Conservation (phyloP, 805 yeast genomes). For the Candida patagonica region DNA sequence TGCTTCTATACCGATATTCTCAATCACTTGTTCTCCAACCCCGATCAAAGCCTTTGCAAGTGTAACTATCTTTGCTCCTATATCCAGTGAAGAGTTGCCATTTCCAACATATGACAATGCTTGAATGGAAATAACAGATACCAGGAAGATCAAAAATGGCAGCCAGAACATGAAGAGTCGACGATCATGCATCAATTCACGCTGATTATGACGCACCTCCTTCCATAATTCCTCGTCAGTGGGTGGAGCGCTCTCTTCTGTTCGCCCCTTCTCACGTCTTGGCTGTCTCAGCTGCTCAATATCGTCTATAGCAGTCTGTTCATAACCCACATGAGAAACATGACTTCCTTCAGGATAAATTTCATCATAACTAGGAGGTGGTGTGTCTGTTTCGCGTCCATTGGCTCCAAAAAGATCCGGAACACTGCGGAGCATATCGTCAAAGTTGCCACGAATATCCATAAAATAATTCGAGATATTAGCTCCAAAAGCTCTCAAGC, state of each 20-base stretch:
- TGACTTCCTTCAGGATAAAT: constrained; percentile 19
- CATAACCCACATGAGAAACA: constrained; percentile 11
- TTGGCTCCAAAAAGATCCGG: constrained; percentile 1
- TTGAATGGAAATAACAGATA: constrained; percentile 26
- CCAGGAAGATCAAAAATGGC: constrained; percentile 48
- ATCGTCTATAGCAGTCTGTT: constrained; percentile 15
- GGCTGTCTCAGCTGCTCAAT: not conserved
- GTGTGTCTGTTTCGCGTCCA: constrained; percentile 1
- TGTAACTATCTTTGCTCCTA: constrained; percentile 6
- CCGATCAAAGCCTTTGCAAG: constrained; percentile 8
- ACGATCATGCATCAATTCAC: constrained; percentile 56
- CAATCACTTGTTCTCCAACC: not conserved
- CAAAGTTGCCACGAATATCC: constrained; percentile 2
- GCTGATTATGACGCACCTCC: constrained; percentile 20
- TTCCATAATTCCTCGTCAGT: constrained; percentile 26
- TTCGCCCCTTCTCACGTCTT: constrained; percentile 1
- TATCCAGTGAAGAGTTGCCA: constrained; percentile 5
- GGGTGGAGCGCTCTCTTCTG: constrained; percentile 14
- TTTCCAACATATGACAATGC: constrained; percentile 12
- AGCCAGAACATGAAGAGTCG: constrained; percentile 88
- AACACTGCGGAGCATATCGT: constrained; percentile 1
- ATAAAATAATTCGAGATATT: constrained; percentile 1
- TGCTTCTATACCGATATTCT: too few relatives aligned
- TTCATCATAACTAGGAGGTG: constrained; percentile 23
- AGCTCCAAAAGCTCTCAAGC: not conserved